Conservation (phyloP, 768 basidiomycete genomes). For the Hygrocybe coccinea region DNA sequence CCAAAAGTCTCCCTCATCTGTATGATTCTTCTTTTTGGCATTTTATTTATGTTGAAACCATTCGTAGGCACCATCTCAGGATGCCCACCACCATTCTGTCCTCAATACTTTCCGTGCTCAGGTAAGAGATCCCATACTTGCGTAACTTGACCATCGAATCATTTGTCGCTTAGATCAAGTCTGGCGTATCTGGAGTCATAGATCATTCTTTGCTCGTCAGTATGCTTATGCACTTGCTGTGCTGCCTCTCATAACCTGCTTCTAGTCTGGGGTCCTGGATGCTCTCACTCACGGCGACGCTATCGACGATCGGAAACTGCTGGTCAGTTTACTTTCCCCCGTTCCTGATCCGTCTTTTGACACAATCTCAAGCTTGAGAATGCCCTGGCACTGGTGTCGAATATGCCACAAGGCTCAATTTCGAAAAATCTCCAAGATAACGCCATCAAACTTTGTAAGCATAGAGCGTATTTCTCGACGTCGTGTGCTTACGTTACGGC, state of each 20-base stretch:
- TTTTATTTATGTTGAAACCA: neutral
- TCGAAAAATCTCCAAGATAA: conserved; percentile 38
- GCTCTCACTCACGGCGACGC: conserved; percentile 52
- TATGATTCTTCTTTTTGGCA: neutral
- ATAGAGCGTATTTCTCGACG: neutral
- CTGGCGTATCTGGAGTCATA: conserved; percentile 32
- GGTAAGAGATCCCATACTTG: conserved; percentile 21
- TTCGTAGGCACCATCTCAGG: neutral
- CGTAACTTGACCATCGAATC: neutral
- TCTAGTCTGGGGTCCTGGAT: conserved; percentile 59
- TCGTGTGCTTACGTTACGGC: neutral
- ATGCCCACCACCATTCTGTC: conserved; percentile 12
- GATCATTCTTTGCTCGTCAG: conserved; percentile 43
- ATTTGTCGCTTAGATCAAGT: conserved; percentile 39
- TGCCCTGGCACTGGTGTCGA: conserved; percentile 56
- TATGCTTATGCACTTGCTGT: conserved; percentile 1
- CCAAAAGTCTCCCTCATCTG: neutral
- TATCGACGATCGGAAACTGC: conserved; percentile 73
- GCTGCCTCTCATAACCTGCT: neutral
- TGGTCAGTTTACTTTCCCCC: conserved; percentile 41
- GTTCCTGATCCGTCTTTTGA: neutral
- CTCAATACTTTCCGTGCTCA: conserved; percentile 42
- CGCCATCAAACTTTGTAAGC: conserved; percentile 54
- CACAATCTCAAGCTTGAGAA: conserved; percentile 57
- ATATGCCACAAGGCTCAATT: conserved; percentile 46